Evolutionary conservation across 2,329 filamentous ascomycete genomes (phyloP), one percentile per base, ranked within the genome.

Genomic region (Curvularia eragrostidis): DNA sequence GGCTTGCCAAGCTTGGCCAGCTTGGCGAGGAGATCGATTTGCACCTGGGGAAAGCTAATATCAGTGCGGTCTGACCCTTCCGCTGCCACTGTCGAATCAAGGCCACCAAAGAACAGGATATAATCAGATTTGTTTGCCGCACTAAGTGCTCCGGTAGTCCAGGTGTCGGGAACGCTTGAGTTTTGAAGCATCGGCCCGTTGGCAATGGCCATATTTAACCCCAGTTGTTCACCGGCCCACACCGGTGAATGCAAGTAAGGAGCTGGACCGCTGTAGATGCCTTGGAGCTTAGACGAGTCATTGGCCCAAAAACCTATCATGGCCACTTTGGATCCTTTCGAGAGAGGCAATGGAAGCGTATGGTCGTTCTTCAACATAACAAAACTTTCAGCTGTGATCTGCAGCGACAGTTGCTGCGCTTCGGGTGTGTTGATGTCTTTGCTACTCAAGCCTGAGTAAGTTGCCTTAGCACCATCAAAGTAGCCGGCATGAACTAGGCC

Each of bases 301-400:
- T 85, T 85, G 2, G 83, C 85, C 80, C 85, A 88, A 46, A 80
- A 81, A 0, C 86, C 86, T 26, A 89, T 76, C 42, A 89, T 73
- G 0, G 83, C 85, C 3, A 88, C 76, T 6, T 73, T 79, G 9
- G 73, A 72, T 41, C 72, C 75, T 2, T 69, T 73, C 15, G 64
- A 70, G 4, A 78, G 65, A 3, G 69, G 48, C 4, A 85, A 68
- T 0, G 83, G 83, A 1, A 85, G 70, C 0, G 74, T 69, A 0
- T 56, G 43, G 48, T 84, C 81, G 57, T 85, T 85, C 70, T 85
- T 85, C 12, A 85, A 74, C 48, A 85, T 70, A 39, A 80, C 73
- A 48, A 82, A 80, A 7, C 79, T 76, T 67, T 82, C 76, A 19
- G 78, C 73, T 21, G 79, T 76, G 0, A 87, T 85, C 34, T 82